Evolutionary conservation across 2,329 filamentous ascomycete genomes (phyloP).

Genomic region (Fusarium sublunatum): DNA sequence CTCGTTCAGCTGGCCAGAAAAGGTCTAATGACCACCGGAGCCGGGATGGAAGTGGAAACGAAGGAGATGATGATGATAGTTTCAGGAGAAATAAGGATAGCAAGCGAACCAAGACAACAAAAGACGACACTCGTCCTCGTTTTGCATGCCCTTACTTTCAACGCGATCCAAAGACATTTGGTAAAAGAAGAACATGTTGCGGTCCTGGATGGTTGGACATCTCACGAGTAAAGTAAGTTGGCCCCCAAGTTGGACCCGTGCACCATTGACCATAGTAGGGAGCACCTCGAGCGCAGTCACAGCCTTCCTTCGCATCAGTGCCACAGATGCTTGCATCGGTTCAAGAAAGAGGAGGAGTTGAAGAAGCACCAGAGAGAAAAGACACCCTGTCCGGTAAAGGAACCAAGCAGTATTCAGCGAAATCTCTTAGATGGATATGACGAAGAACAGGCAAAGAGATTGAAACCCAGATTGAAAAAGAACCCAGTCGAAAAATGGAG

Average conservation of each 20-base stretch:
- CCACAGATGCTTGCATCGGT: slow-evolving; percentile 33
- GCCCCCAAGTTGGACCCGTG: not conserved
- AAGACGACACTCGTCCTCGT: slow-evolving; percentile 44
- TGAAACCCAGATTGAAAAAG: slow-evolving; percentile 26
- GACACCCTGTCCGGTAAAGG: slow-evolving; percentile 36
- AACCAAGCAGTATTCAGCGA: slow-evolving; percentile 17
- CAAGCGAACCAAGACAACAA: slow-evolving; percentile 53
- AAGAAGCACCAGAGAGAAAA: slow-evolving; percentile 38
- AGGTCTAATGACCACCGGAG: slow-evolving; percentile 18
- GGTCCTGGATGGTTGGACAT: slow-evolving; percentile 41
- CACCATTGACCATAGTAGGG: slow-evolving; percentile 24
- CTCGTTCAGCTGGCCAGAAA: slow-evolving; percentile 30
- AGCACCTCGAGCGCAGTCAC: slow-evolving; percentile 41
- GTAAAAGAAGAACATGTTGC: slow-evolving; percentile 38
- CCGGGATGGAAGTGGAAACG: slow-evolving; percentile 46
- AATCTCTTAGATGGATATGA: slow-evolving; percentile 41
- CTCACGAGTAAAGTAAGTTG: slow-evolving; percentile 43
- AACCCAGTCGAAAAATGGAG: slow-evolving; percentile 31
- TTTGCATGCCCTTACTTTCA: slow-evolving; percentile 55
- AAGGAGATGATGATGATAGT: slow-evolving; percentile 45
- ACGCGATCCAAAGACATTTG: slow-evolving; percentile 46
- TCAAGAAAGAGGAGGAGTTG: slow-evolving; percentile 33
- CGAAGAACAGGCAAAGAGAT: slow-evolving; percentile 35
- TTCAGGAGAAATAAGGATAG: slow-evolving; percentile 49
- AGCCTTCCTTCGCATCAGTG: slow-evolving; percentile 38